Base-by-base conservation (phyloP, 1,139 yeast species). In the Martiniozyma asiatica region DNA sequence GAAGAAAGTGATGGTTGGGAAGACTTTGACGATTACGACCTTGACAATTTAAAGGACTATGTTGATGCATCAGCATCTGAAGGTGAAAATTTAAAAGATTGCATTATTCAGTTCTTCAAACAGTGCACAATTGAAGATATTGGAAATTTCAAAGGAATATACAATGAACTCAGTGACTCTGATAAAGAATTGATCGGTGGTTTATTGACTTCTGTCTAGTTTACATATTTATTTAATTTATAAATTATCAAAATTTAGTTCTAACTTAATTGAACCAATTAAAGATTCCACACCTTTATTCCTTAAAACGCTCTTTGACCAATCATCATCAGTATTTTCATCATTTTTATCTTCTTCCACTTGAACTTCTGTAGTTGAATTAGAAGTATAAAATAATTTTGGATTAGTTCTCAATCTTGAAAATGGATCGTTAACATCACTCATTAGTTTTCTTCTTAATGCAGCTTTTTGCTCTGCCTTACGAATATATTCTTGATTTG, bases 381-480 rank as follows among this genome's bases (percentile, higher is more conserved):
- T 31, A 10, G 53, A 42, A 8, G 45, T 42, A 45, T 87, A 85
- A 54, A 84, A 87, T 38, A 84, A 75, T 48, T 81, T 71, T 1
- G 96, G 81, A 37, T 73, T 76, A 0, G 96, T 87, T 51, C 84
- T 78, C 48, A 89, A 67, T 52, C 97, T 70, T 39, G 84, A 74
- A 55, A 89, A 89, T 20, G 98, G 97, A 58, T 89, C 93, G 31
- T 61, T 65, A 13, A 61, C 59, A 29, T 65, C 74, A 32, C 67
- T 63, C 14, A 49, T 50, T 10, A 49, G 39, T 28, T 58, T 60
- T 45, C 76, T 70, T 34, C 76, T 63, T 45, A 64, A 64, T 39
- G 71, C 79, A 6, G 65, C 63, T 44, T 63, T 65, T 31, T 74
- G 58, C 51, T 87, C 97, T 1, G 94, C 95, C 45, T 70, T 68